Evolutionary conservation across 2,329 filamentous ascomycete genomes (phyloP).

Genomic region (Hymenoscyphus occultus): DNA sequence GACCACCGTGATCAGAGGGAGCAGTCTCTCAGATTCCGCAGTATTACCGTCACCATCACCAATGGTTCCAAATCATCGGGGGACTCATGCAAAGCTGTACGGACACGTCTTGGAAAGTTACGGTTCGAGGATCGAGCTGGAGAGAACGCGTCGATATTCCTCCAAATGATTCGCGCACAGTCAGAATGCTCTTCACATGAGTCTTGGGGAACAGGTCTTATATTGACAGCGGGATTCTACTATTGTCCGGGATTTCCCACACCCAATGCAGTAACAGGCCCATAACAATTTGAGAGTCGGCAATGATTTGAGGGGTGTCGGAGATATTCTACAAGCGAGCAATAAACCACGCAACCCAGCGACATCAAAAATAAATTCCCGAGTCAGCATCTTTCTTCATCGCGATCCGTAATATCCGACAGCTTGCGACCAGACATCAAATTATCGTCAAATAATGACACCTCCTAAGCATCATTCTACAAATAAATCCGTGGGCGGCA

Average conservation of each 20-base stretch:
- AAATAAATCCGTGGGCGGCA: neutral
- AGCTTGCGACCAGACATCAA: neutral
- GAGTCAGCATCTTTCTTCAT: neutral
- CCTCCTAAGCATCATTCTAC: neutral
- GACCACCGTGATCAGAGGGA: conserved; percentile 1
- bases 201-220: conserved; percentile 7
- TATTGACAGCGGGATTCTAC: conserved; percentile 20
- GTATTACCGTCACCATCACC: neutral
- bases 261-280: conserved; percentile 6
- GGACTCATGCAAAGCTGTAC: too few relatives aligned
- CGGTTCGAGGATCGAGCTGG: neutral
- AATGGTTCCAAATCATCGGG: neutral
- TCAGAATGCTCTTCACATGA: conserved; percentile 8
- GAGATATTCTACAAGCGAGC: conserved; percentile 3
- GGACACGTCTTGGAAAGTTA: neutral
- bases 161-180: conserved; percentile 22
- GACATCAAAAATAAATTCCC: conserved; percentile 3
- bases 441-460: neutral
- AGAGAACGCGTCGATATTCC: neutral
- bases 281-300: neutral
- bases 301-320: conserved; percentile 2
- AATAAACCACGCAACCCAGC: conserved; percentile 1
- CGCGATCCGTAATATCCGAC: neutral
- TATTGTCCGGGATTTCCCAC: conserved; percentile 19
- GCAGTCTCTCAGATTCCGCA: neutral